Percentiles rank a stretch among this genome's conserved stretches.
Evolutionary conservation across 2,329 filamentous ascomycete genomes (phyloP).

Genomic region (Daldinia eschscholtzii): DNA sequence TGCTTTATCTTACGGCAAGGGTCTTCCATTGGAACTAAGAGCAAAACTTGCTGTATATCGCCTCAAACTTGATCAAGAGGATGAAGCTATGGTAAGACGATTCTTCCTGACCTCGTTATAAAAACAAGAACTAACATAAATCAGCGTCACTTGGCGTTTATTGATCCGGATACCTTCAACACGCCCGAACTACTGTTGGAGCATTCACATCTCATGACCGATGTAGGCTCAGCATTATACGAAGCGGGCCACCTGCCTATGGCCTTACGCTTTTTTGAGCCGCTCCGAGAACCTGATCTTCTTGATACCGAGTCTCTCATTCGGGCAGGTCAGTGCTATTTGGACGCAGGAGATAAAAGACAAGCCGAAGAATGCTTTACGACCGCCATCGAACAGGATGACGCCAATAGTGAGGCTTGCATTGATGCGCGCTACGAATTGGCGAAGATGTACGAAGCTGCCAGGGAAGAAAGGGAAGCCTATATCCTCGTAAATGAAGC

Average conservation of each 20-base stretch:
- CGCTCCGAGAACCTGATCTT: slow-evolving; percentile 62
- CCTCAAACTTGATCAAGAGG: slow-evolving; percentile 74
- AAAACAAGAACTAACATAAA: slow-evolving; percentile 37
- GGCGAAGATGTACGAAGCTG: slow-evolving; percentile 85
- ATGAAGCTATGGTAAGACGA: slow-evolving; percentile 78
- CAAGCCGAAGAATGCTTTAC: slow-evolving; percentile 84
- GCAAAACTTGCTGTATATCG: slow-evolving; percentile 87
- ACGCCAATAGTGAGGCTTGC: slow-evolving; percentile 63
- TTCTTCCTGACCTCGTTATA: slow-evolving; percentile 32
- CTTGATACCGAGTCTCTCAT: slow-evolving; percentile 66
- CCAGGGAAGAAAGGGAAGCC: slow-evolving; percentile 79
- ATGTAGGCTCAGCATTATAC: slow-evolving; percentile 67
- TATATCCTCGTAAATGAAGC: slow-evolving; percentile 82
- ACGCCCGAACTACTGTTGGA: slow-evolving; percentile 67
- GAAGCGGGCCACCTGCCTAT: slow-evolving; percentile 52
- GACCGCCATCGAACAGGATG: slow-evolving; percentile 78
- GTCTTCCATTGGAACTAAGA: slow-evolving; percentile 84
- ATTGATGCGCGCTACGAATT: slow-evolving; percentile 83
- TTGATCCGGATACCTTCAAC: slow-evolving; percentile 72
- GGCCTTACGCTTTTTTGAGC: slow-evolving; percentile 69
- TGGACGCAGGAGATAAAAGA: slow-evolving; percentile 70
- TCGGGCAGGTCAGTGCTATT: slow-evolving; percentile 76
- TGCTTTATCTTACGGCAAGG: slow-evolving; percentile 73
- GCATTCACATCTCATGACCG: slow-evolving; percentile 83
- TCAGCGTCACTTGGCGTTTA: slow-evolving; percentile 75